Conservation (phyloP, 306 rosid genomes). For the Cicer cuneatum region DNA sequence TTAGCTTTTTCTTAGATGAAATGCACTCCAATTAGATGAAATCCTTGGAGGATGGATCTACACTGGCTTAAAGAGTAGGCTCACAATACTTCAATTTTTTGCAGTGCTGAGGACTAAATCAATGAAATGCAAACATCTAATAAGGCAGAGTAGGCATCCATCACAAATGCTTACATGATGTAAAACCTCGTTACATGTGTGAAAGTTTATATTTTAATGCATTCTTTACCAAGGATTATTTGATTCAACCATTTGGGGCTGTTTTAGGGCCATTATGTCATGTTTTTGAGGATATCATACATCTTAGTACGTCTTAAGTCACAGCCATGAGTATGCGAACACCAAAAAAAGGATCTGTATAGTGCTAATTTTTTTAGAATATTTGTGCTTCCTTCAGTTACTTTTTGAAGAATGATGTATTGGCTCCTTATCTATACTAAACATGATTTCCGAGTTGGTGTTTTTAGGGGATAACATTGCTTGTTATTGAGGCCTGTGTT, state of each 20-base stretch:
- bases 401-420: constrained; percentile 5
- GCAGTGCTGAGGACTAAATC: neutral
- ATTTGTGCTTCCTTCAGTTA: neutral
- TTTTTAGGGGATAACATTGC: constrained; percentile 1
- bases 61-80: constrained; percentile 31
- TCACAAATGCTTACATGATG: neutral
- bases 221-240: neutral
- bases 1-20: constrained; percentile 12
- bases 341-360: neutral
- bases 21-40: constrained; percentile 26
- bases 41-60: constrained; percentile 32
- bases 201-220: constrained; percentile 1
- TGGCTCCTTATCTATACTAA: constrained; percentile 24
- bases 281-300: constrained; percentile 24
- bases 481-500: constrained; percentile 14
- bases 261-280: constrained; percentile 20
- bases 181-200: constrained; percentile 9
- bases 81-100: constrained; percentile 20
- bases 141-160: neutral
- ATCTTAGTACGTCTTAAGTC: neutral
- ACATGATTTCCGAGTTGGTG: constrained; percentile 20
- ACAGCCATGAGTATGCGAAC: neutral
- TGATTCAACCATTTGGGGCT: constrained; percentile 24
- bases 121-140: constrained; percentile 8
- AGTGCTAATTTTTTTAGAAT: too few relatives aligned